Evolutionary conservation across 2,329 filamentous ascomycete species (phyloP).

Genomic region (Colletotrichum plurivorum): DNA sequence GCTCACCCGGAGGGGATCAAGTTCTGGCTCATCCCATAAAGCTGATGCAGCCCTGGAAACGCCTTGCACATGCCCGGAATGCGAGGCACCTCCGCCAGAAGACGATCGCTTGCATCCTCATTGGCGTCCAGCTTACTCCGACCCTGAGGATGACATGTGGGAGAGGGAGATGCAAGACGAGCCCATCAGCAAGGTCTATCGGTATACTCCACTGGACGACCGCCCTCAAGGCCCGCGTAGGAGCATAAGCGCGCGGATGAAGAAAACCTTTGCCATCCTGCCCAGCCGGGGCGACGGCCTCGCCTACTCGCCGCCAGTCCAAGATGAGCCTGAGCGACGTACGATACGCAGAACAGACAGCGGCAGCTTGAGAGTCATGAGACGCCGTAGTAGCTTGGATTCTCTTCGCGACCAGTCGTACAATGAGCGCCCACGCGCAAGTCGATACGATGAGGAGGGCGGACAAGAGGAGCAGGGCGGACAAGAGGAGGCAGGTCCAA

Average conservation of each 20-base stretch:
- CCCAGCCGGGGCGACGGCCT: slow-evolving; percentile 62
- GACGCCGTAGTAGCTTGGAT: slow-evolving; percentile 64
- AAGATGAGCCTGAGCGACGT: slow-evolving; percentile 62
- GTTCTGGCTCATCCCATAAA: slow-evolving; percentile 42
- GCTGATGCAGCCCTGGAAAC: slow-evolving; percentile 47
- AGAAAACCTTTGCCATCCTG: slow-evolving; percentile 73
- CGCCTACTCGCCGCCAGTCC: slow-evolving; percentile 46
- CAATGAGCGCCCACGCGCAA: slow-evolving; percentile 53
- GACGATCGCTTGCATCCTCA: slow-evolving; percentile 71
- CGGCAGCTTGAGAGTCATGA: slow-evolving; percentile 72
- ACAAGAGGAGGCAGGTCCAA: slow-evolving; percentile 44
- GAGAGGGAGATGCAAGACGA: slow-evolving; percentile 51
- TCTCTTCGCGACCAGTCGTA: slow-evolving; percentile 51
- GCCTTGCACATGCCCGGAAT: slow-evolving; percentile 58
- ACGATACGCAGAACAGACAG: slow-evolving; percentile 72
- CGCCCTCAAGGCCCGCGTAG: slow-evolving; percentile 60
- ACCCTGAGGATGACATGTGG: slow-evolving; percentile 51
- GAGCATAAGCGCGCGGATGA: slow-evolving; percentile 67
- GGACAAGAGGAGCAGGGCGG: slow-evolving; percentile 42
- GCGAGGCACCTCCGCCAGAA: slow-evolving; percentile 64
- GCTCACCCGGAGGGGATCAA: slow-evolving; percentile 57
- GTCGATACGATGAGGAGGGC: neutral
- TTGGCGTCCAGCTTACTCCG: slow-evolving; percentile 70
- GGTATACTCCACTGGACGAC: slow-evolving; percentile 65
- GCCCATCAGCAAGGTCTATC: slow-evolving; percentile 56